Evolutionary conservation across 331 rosid species (phyloP), one percentile per base, ranked within the genome.

Genomic region (Dryas integrifolia): DNA sequence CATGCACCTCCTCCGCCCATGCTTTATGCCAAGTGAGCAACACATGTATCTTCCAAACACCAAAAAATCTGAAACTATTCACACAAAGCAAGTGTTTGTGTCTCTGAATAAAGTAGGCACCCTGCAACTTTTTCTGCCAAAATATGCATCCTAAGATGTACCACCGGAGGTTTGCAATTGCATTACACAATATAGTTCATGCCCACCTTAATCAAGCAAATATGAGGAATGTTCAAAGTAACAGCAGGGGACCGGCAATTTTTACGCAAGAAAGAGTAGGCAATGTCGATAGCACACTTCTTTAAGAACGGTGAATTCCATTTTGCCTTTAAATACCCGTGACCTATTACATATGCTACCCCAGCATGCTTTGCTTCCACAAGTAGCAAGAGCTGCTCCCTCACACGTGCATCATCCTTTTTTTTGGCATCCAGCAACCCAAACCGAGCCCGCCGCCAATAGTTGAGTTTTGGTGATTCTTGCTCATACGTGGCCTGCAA

Each of bases 231-330:
- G 84, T 94, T 91, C 63, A 91, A 83, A 50, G 89, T 82, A 45
- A 87, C 96, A 13, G 96, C 83, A 50, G 96, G 96, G 7, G 91
- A 86, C 21, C 98, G 90, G 65, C 97, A 88, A 76, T 91, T 94
- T 76, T 91, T 94, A 9, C 96, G 90, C 48, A 94, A 86, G 80
- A 91, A 91, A 69, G 97, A 87, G 87, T 89, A 89, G 7, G 90
- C 70, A 38, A 81, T 84, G 77, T 88, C 83, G 67, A 94, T 65
- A 11, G 90, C 87, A 58, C 88, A 84, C 83, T 69, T 82, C 85
- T 89, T 92, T 16, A 77, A 0, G 74, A 86, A 86, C 0, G 92
- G 69, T 30, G 98, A 89, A 72, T 83, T 90, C 79, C 86, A 80
- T 74, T 85, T 91, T 45, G 97, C 96, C 82, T 83, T 91, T 38